Evolutionary conservation across 192 early-diverging fungal genomes (phyloP), one percentile per base, ranked within the genome.

Genomic region (Coemansia sp.): DNA sequence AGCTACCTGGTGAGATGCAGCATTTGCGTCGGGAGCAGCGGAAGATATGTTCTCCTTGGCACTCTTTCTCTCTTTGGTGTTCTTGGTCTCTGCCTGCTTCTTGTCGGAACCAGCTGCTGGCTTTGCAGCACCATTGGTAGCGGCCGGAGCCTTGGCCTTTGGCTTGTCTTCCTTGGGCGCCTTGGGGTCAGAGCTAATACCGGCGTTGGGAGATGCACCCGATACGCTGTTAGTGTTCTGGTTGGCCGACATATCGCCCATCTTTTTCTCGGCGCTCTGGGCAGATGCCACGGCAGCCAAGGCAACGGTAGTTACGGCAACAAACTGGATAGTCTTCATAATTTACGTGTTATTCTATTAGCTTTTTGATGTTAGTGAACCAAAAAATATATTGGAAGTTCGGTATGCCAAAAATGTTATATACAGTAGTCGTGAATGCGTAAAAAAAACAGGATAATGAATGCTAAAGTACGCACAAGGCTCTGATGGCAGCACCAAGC

Each of bases 291-390:
- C 60, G 27, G 63, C 71, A 48, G 60, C 68, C 64, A 79, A 54
- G 10, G 61, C 67, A 32, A 56, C 48, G 24, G 71, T 54, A 21
- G 64, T 57, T n/a, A 63, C 68, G 66, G 61, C 31, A 21, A 31
- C 64, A 64, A 79, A 70, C 57, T 70, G 71, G 50, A 51, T 26
- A 38, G 76, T 48, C 64, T 79, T 79, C 76, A 79, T 79, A n/a
- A 8, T 23, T 48, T 30, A 21, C 4, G 31, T 4, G 26, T 7
- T 3, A 12, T 9, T 1, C 26, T 56, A 56, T 18, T 56, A 18
- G n/a, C 16, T 56, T 23, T 28, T 38, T 38, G 34, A 38, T 38
- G 1, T 38, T 38, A 3, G 7, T 5, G 7, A 38, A 9, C 28
- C 28, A 38, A 12, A 25, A 56, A 25, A 30, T 31, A 27, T 41